Conservation (phyloP, 2,329 filamentous ascomycete genomes). For the Thermomyces lanuginosus region DNA sequence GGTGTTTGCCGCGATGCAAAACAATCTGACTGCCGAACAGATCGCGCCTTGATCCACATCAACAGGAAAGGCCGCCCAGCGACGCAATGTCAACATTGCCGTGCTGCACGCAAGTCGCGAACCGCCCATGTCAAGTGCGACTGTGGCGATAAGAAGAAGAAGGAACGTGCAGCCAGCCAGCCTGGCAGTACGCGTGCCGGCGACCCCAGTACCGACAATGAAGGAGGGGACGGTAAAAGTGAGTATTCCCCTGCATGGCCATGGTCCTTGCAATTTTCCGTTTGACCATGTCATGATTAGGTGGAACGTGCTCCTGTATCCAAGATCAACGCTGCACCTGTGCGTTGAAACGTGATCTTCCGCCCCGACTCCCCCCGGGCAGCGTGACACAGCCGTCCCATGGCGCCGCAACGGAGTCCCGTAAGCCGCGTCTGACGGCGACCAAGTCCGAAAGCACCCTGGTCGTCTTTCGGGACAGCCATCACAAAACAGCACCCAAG, state of each 20-base stretch:
- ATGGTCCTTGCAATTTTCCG: too few species aligned
- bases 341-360: conserved; percentile 42
- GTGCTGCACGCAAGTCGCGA: conserved; percentile 87
- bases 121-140: conserved; percentile 92
- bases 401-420: conserved; percentile 28
- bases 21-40: conserved; percentile 29
- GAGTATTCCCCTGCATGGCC: conserved; percentile 24
- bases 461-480: conserved; percentile 46
- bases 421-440: conserved; percentile 40
- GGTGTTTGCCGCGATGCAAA: too few species aligned
- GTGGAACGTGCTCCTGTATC: conserved; percentile 33
- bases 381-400: conserved; percentile 26
- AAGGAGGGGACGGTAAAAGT: conserved; percentile 16
- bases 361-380: conserved; percentile 34
- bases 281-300: too few species aligned
- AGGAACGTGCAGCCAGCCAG: conserved; percentile 14
- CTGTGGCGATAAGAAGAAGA: conserved; percentile 79
- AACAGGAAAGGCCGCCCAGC: conserved; percentile 96
- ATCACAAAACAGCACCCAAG: conserved; percentile 48
- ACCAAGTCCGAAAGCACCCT: conserved; percentile 44
- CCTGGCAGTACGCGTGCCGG: conserved; percentile 35
- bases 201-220: conserved; percentile 24
- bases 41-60: conserved; percentile 82
- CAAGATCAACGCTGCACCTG: conserved; percentile 46
- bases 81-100: conserved; percentile 95